Evolutionary conservation across 2,329 filamentous ascomycete species (phyloP), one percentile per base, ranked within the genome.

Genomic region (Arthrobotrys megalospora): DNA sequence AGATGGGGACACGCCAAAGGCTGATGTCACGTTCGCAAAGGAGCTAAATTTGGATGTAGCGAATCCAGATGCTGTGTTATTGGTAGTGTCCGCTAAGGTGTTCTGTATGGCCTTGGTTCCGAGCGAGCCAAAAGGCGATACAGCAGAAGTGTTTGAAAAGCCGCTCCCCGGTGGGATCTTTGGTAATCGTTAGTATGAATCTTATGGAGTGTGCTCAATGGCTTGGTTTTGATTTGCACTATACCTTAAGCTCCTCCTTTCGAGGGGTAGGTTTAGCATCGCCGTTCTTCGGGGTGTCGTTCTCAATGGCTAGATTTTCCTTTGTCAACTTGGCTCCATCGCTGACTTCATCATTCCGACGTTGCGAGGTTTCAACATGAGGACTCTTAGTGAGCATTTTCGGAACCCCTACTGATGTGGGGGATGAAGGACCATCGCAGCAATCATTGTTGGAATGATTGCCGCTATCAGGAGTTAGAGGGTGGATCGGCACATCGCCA

Each of bases 401-500:
- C 6, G 60, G 60, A 14, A 43, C 7, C 11, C 19, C 32, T 7
- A 19, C 47, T 65, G 21, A n/a, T 41, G 38, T n/a, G 24, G 21
- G 41, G 19, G 16, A 36, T 69, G 8, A 12, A 28, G 21, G 14
- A 32, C 38, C 38, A 36, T 65, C 12, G 5, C 16, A 21, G 24
- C 55, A 60, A 65, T 63, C 64, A 76, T 76, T 76, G 72, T 76
- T 76, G 64, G 58, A 76, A 76, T 41, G 41, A 43, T 65, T 60
- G 36, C 55, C 32, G 21, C 34, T 62, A 14, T 36, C 36, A 24
- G 55, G 55, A n/a, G 55, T 60, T 6, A 60, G 55, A 43, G 36
- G 55, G 34, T 43, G 32, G 12, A 34, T 24, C 8, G 19, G 6
- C 45, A n/a, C 53, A 47, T 38, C 55, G 45, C 5, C 10, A 16